Evolutionary conservation across 345 rosid genomes (phyloP).

Genomic region (Arabis hirsuta): DNA sequence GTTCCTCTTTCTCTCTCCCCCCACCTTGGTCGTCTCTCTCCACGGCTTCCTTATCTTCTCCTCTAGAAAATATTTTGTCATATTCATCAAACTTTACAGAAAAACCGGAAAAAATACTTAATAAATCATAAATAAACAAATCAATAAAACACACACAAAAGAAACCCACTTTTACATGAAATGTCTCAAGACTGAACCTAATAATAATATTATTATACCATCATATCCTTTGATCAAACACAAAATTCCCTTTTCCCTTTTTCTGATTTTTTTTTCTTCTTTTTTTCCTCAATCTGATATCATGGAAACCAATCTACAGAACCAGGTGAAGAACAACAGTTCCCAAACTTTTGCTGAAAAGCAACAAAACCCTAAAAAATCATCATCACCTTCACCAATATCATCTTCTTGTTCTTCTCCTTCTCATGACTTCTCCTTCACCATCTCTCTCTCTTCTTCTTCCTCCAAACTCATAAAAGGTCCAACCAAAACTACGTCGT

Average conservation of each 20-base stretch:
- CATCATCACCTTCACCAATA: constrained; percentile 50
- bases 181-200: constrained; percentile 23
- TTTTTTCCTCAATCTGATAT: constrained; percentile 28
- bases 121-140: constrained; percentile 23
- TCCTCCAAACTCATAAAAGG: constrained; percentile 43
- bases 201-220: constrained; percentile 35
- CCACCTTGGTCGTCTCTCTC: constrained; percentile 36
- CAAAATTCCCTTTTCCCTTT: constrained; percentile 35
- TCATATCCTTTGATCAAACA: constrained; percentile 42
- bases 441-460: constrained; percentile 66
- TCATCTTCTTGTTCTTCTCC: constrained; percentile 83
- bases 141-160: background rate
- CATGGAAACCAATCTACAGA: constrained; percentile 59
- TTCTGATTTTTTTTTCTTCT: background rate
- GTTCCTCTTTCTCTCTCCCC: background rate
- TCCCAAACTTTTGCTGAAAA: constrained; percentile 45
- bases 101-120: constrained; percentile 38
- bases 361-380: constrained; percentile 45
- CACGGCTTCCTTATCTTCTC: constrained; percentile 50
- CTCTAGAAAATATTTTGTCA: constrained; percentile 36
- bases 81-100: constrained; percentile 34
- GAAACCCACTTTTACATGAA: constrained; percentile 13
- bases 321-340: constrained; percentile 50
- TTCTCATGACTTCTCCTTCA: constrained; percentile 91
- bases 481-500: constrained; percentile 41